Percentiles rank a stretch among this genome's conserved stretches.
Evolutionary conservation across 1,139 yeast genomes (phyloP).

Genomic region (Dujonia santamariae): DNA sequence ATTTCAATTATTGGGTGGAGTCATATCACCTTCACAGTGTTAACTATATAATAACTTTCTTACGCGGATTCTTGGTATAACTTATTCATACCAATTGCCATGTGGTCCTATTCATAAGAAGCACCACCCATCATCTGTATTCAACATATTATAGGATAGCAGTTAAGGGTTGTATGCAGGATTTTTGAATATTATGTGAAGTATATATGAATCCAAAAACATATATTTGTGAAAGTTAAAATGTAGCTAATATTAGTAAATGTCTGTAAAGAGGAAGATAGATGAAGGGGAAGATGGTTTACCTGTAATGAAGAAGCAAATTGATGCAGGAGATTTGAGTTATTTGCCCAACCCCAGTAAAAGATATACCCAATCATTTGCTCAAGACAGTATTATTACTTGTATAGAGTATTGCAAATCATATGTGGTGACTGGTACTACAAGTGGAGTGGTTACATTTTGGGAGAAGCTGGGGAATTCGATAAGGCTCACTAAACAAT

Average conservation of each 20-base stretch:
- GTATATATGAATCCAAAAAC: background rate
- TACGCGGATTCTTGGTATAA: no score
- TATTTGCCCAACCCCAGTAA: background rate
- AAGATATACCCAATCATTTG: conserved; percentile 3
- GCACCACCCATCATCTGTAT: no score
- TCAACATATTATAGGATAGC: no score
- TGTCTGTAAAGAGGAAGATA: background rate
- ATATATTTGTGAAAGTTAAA: no score
- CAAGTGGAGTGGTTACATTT: conserved; percentile 2
- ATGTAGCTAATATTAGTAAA: no score
- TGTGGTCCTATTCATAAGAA: no score
- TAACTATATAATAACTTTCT: no score
- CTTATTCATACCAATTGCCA: no score
- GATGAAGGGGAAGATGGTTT: background rate
- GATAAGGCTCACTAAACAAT: conserved; percentile 36
- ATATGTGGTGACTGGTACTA: conserved; percentile 5
- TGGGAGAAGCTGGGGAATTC: conserved; percentile 4
- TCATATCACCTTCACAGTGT: no score
- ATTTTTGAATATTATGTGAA: no score
- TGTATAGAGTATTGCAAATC: conserved; percentile 1
- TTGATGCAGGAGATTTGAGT: background rate
- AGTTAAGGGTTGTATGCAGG: no score
- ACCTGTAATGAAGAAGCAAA: background rate
- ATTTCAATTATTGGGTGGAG: no score
- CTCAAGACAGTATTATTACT: conserved; percentile 1